Percentiles rank a stretch among this genome's conserved stretches.
Evolutionary conservation across 2,329 filamentous ascomycete species (phyloP).

Genomic region (Fusarium torreyae): DNA sequence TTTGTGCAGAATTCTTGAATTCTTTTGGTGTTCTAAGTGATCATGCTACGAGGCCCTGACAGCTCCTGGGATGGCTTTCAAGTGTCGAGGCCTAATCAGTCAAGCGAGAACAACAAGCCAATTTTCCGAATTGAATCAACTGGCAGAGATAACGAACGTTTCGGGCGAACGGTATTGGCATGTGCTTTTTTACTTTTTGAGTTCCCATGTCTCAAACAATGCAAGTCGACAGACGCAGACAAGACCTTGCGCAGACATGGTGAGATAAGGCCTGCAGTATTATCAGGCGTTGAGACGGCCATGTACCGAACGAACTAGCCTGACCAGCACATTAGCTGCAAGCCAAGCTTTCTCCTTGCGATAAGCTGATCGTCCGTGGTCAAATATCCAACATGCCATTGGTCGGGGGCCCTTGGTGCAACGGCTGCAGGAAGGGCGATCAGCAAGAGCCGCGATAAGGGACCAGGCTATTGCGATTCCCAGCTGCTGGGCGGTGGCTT

Average conservation of each 20-base stretch:
- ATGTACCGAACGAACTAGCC: constrained; percentile 37
- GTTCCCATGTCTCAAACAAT: constrained; percentile 32
- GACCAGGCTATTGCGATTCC: constrained; percentile 36
- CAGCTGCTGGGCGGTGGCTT: constrained; percentile 23
- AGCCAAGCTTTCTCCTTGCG: constrained; percentile 44
- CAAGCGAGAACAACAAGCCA: constrained; percentile 24
- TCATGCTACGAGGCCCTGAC: constrained; percentile 12
- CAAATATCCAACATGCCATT: constrained; percentile 44
- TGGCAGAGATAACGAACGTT: constrained; percentile 32
- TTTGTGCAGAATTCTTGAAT: background rate
- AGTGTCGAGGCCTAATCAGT: constrained; percentile 13
- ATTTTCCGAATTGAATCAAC: constrained; percentile 11
- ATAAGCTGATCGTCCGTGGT: constrained; percentile 43
- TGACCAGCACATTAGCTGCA: constrained; percentile 41
- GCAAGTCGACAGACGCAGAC: constrained; percentile 11
- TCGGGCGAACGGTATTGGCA: constrained; percentile 15
- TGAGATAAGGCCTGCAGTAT: constrained; percentile 45
- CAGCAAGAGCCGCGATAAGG: constrained; percentile 37
- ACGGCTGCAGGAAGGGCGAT: constrained; percentile 36
- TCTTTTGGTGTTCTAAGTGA: background rate
- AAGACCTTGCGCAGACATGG: constrained; percentile 26
- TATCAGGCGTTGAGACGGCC: constrained; percentile 24
- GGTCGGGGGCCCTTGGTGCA: constrained; percentile 28
- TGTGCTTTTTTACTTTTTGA: constrained; percentile 19
- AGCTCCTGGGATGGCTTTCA: constrained; percentile 4